phyloP scores from a whole-genome alignment of 2,329 filamentous ascomycete genomes.

The Lachnellula arida region DNA sequence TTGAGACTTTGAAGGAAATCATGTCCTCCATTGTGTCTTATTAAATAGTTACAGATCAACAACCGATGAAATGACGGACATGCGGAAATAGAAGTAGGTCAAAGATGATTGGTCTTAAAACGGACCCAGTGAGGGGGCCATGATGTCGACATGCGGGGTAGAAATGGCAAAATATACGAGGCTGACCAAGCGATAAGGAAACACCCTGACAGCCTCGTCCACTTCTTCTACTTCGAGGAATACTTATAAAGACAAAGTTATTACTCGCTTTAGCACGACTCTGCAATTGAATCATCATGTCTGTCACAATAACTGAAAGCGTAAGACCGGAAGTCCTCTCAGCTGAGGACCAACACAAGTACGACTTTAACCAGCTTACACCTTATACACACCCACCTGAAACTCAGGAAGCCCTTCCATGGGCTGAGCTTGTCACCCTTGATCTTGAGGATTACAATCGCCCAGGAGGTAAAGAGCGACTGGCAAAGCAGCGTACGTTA shows the following conservation, averaged over 20 bases:
- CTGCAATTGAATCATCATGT: constrained; percentile 7
- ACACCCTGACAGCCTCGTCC: not conserved
- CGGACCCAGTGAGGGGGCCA: not conserved
- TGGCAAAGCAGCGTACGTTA: constrained; percentile 39
- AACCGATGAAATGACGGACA: not conserved
- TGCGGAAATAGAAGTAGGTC: not conserved
- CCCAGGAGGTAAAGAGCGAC: constrained; percentile 45
- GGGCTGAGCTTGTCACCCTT: constrained; percentile 51
- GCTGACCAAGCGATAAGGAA: constrained; percentile 3
- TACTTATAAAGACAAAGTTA: no score
- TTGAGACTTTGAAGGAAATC: no score
- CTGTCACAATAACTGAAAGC: constrained; percentile 17
- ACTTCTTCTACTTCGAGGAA: not conserved
- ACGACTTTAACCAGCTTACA: constrained; percentile 30
- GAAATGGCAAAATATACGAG: constrained; percentile 13
- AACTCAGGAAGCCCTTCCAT: constrained; percentile 41
- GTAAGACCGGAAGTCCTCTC: constrained; percentile 1
- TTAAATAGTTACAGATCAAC: no score
- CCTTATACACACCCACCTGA: constrained; percentile 42
- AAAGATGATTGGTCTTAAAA: not conserved
- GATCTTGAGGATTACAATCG: constrained; percentile 45
- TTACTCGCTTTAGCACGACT: no score
- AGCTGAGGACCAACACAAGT: constrained; percentile 18
- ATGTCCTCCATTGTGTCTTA: no score
- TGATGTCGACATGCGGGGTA: constrained; percentile 19